phyloP scores from a whole-genome alignment of 192 early-diverging fungal species.

The Linnemannia schmuckeri region DNA sequence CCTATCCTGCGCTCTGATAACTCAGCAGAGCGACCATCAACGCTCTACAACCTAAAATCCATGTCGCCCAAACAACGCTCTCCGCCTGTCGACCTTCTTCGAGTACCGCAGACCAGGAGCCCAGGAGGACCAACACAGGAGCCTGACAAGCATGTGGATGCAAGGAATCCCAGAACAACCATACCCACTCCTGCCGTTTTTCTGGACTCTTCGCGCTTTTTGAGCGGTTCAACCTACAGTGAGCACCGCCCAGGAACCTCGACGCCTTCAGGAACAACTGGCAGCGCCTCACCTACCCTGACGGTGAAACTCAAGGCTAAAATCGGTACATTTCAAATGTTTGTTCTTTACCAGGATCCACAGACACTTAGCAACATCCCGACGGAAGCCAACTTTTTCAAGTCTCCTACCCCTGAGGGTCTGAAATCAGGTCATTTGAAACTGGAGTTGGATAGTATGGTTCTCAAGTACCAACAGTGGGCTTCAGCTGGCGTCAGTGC shows the following conservation, averaged over 20 bases:
- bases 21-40: background rate
- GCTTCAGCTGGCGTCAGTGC: background rate
- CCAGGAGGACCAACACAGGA: conserved; percentile 25
- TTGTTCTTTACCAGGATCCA: conserved; percentile 56
- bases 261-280: background rate
- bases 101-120: conserved; percentile 7
- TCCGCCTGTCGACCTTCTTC: conserved; percentile 3
- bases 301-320: conserved; percentile 57
- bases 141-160: background rate
- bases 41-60: background rate
- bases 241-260: conserved; percentile 20
- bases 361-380: conserved; percentile 25
- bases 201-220: conserved; percentile 42
- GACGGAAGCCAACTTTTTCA: conserved; percentile 46
- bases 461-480: conserved; percentile 54
- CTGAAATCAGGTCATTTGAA: conserved; percentile 52
- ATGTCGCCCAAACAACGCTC: conserved; percentile 25
- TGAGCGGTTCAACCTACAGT: conserved; percentile 27
- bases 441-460: conserved; percentile 51
- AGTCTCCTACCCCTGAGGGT: conserved; percentile 33
- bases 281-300: background rate
- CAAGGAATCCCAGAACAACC: background rate
- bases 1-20: background rate
- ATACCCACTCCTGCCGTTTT: conserved; percentile 16
- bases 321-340: conserved; percentile 53